These are phyloP conservation scores for Sugiyamaella mastotermitis DNA, from an alignment of 805 yeast species.

Conservation along the genomic window DNA sequence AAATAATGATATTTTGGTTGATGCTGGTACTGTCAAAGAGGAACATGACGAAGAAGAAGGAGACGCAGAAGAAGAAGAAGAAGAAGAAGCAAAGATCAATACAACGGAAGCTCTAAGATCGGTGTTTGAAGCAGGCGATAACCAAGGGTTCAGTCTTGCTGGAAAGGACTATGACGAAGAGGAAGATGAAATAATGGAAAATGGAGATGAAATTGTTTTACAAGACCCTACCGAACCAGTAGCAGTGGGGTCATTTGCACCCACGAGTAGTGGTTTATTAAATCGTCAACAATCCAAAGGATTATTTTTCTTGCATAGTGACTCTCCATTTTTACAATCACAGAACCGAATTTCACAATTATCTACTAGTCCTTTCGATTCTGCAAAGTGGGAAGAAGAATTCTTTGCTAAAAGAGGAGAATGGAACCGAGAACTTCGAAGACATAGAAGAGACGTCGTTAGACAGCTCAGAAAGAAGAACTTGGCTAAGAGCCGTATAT, in stretches of 20 bases:
- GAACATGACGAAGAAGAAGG: conserved; percentile 5
- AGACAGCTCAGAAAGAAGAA: conserved; percentile 47
- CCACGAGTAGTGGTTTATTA: no score
- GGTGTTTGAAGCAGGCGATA: conserved; percentile 14
- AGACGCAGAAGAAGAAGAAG: conserved; percentile 2
- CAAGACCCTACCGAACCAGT: conserved; percentile 6
- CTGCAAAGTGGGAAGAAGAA: conserved; percentile 58
- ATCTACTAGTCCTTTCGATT: conserved; percentile 22
- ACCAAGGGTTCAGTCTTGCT: conserved; percentile 17
- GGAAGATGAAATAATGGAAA: no score
- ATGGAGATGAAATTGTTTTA: conserved; percentile 7
- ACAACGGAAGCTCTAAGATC: conserved; percentile 13
- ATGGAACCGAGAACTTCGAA: conserved; percentile 67
- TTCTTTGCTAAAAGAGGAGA: conserved; percentile 83
- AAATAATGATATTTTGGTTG: conserved; percentile 4
- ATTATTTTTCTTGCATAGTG: conserved; percentile 77
- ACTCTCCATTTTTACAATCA: conserved; percentile 81
- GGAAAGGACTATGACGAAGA: conserved; percentile 16
- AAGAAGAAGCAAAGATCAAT: conserved; percentile 1
- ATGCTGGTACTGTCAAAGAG: conserved; percentile 3
- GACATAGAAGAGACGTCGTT: conserved; percentile 66
- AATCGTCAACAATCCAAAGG: no score
- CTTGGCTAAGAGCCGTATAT: conserved; percentile 10
- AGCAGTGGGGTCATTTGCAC: no score
- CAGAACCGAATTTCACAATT: conserved; percentile 64